Evolutionary conservation across 1,284 basidiomycete genomes (phyloP).

Genomic region (Naganishia liquefaciens): DNA sequence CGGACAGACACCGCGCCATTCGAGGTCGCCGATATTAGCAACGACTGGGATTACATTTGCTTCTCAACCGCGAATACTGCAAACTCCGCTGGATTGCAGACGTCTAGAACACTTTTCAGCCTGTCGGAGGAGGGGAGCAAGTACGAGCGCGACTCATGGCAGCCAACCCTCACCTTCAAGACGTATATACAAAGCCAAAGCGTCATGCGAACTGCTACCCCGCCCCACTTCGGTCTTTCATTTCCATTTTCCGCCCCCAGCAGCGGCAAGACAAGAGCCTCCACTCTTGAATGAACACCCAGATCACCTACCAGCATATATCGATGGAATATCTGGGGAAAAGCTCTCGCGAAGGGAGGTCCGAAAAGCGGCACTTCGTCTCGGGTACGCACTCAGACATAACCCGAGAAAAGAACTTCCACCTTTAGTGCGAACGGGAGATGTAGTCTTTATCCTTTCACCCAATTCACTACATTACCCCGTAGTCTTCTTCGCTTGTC

Average conservation of each 20-base stretch:
- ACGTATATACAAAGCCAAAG: conserved; percentile 39
- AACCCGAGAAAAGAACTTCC: neutral
- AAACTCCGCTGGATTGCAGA: too few species aligned
- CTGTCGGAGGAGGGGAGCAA: too few species aligned
- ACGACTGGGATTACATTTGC: too few species aligned
- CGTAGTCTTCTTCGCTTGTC: conserved; percentile 61
- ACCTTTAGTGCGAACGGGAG: conserved; percentile 38
- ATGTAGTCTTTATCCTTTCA: conserved; percentile 48
- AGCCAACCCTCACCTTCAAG: too few species aligned
- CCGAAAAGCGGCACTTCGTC: conserved; percentile 60
- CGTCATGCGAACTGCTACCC: conserved; percentile 42
- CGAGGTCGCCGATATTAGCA: too few species aligned
- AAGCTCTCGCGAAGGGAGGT: conserved; percentile 63
- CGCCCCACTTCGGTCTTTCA: conserved; percentile 40
- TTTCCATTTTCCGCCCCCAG: conserved; percentile 41
- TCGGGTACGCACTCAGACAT: conserved; percentile 60
- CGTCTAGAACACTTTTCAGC: too few species aligned
- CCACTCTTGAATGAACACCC: conserved; percentile 32
- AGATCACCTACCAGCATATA: conserved; percentile 59
- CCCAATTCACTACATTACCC: conserved; percentile 67
- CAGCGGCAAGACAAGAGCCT: conserved; percentile 26
- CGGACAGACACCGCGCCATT: too few species aligned
- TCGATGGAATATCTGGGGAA: conserved; percentile 65
- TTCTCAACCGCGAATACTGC: too few species aligned
- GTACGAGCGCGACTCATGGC: too few species aligned